Percentiles rank a stretch among this genome's conserved stretches.
Conservation (phyloP, 129 eudicot genomes). For the Helichrysum umbraculigerum region DNA sequence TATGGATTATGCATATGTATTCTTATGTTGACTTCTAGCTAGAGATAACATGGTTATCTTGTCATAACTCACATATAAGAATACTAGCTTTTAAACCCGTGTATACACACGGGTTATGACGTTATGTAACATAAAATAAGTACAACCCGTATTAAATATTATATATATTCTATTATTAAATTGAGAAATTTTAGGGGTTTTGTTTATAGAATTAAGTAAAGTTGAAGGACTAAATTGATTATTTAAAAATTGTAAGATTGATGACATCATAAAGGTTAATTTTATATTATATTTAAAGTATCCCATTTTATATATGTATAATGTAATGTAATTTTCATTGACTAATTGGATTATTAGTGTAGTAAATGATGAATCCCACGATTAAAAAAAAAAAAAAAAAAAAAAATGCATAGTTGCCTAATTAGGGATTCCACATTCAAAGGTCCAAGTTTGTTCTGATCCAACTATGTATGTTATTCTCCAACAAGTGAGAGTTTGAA, state of each 20-base stretch:
- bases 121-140: too few species aligned
- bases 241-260: too few species aligned
- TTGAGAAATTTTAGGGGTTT: too few species aligned
- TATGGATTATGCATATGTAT: background rate
- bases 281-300: too few species aligned
- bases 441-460: slow-evolving; percentile 29
- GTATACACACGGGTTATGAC: too few species aligned
- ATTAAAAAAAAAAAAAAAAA: background rate
- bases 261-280: too few species aligned
- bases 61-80: background rate
- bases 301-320: background rate
- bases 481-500: background rate
- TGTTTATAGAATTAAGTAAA: too few species aligned
- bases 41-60: background rate
- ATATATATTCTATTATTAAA: too few species aligned
- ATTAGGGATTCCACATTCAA: slow-evolving; percentile 32
- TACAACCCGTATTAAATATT: too few species aligned
- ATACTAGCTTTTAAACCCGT: too few species aligned
- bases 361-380: slow-evolving; percentile 38
- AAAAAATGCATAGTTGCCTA: slow-evolving; percentile 22
- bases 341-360: background rate
- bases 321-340: slow-evolving; percentile 8
- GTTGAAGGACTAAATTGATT: too few species aligned
- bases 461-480: slow-evolving; percentile 10
- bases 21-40: background rate